Base-by-base conservation (phyloP, 768 basidiomycete genomes). In the Pulveroboletus ravenelii region DNA sequence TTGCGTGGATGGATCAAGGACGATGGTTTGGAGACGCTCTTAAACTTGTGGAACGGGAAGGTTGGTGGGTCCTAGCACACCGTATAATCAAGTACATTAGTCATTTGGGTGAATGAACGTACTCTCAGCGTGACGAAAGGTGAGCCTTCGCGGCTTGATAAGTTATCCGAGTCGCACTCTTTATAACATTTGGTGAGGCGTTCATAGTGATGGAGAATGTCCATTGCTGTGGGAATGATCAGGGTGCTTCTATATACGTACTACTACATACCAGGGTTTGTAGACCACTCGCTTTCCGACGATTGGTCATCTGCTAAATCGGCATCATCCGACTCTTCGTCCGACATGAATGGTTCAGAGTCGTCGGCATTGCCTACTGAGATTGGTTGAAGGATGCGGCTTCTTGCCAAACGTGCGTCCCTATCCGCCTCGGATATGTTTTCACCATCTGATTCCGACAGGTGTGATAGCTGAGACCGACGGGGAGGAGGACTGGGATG, bases 251-350 rank as follows among this genome's bases (percentile, higher is more conserved):
- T n/a, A 35, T n/a, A 31, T 13, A 43, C 18, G 17, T 5, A 3
- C 27, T n/a, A 25, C 3, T 37, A 58, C 61, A 40, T 38, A 65
- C 65, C 46, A 40, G 45, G 74, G 77, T 45, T 71, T 69, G 62
- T 71, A 71, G 78, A 74, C 40, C 61, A 62, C 20, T 72, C 70
- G 44, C 70, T 74, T 15, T 66, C 67, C 17, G 59, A 68, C 10
- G 70, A 67, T 41, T 51, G 56, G 7, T 65, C 70, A 41, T 85
- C 84, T 2, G 81, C 85, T 43, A 87, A 61, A 59, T 85, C 85
- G 20, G 80, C 82, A 55, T 87, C 71, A 56, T 91, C 90, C 3
- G 89, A 91, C 65, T 92, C 89, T 55, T 90, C 89, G 44, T 81
- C 85, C 9, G 79, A 80, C 59, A 83, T 74, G 47, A 72, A 75